Evolutionary conservation across 768 basidiomycete genomes (phyloP).

Genomic region (Amanita exitialis): DNA sequence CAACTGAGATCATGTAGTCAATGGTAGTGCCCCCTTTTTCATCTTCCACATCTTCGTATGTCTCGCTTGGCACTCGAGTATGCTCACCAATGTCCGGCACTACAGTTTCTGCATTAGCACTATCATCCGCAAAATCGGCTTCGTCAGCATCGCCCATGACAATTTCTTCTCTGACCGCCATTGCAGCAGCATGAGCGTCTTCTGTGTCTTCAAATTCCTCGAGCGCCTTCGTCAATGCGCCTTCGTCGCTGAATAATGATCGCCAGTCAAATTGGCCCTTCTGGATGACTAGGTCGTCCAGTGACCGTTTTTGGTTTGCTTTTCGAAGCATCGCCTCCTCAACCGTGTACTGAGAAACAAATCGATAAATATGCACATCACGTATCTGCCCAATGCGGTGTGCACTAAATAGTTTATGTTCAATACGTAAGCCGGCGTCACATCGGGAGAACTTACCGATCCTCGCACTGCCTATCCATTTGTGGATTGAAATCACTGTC

Average conservation of each 20-base stretch:
- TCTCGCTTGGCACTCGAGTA: conserved; percentile 16
- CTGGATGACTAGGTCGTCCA: conserved; percentile 89
- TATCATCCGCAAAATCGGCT: conserved; percentile 53
- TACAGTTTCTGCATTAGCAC: conserved; percentile 11
- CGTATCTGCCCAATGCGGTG: conserved; percentile 98
- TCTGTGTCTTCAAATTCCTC: conserved; percentile 85
- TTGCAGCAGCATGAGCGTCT: conserved; percentile 71
- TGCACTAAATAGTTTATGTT: conserved; percentile 39
- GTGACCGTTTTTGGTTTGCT: conserved; percentile 92
- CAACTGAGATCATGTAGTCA: conserved; percentile 77
- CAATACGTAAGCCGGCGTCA: neutral
- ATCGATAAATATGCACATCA: conserved; percentile 93
- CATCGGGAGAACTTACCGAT: conserved; percentile 43
- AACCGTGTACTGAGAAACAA: conserved; percentile 83
- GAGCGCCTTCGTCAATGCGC: conserved; percentile 60
- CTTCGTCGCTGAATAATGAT: conserved; percentile 60
- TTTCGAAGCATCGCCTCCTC: conserved; percentile 95
- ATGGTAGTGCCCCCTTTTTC: conserved; percentile 62
- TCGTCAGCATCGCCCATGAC: conserved; percentile 71
- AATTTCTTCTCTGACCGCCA: conserved; percentile 68
- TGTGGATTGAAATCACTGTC: conserved; percentile 97
- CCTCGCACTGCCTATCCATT: conserved; percentile 96
- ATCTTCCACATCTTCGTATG: conserved; percentile 28
- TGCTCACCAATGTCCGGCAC: conserved; percentile 14
- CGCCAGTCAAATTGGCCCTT: conserved; percentile 95